Conservation (phyloP, 176 grass and related monocot species). For the Pontederia paniculata region DNA sequence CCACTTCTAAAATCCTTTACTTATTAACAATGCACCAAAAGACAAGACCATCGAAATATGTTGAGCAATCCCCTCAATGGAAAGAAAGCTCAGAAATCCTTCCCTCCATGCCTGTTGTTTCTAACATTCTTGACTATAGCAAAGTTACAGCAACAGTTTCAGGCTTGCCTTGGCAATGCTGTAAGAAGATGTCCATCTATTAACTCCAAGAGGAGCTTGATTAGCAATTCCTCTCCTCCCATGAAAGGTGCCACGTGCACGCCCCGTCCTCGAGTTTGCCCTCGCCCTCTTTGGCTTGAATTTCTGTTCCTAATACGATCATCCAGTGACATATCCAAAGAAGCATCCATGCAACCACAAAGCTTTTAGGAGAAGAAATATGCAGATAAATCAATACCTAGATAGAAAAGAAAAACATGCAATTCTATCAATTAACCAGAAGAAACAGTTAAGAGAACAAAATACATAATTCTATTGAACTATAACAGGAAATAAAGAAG, state of each 20-base stretch:
- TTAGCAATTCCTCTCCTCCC: constrained; percentile 60
- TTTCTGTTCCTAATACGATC: constrained; percentile 79
- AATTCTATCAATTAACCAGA: too few relatives aligned
- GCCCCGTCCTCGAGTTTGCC: constrained; percentile 32
- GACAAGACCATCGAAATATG: constrained; percentile 22
- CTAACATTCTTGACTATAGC: constrained; percentile 53
- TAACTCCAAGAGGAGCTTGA: constrained; percentile 78
- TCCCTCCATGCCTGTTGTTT: constrained; percentile 32
- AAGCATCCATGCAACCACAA: constrained; percentile 32
- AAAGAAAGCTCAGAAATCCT: constrained; percentile 23
- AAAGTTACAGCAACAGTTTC: constrained; percentile 51
- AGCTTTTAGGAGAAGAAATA: too few relatives aligned
- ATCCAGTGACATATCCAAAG: constrained; percentile 70
- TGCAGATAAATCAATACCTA: too few relatives aligned
- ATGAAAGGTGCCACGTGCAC: constrained; percentile 57
- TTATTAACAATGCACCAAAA: constrained; percentile 21
- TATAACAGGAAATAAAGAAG: too few relatives aligned
- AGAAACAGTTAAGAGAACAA: too few relatives aligned
- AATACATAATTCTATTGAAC: too few relatives aligned
- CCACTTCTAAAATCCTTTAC: constrained; percentile 3
- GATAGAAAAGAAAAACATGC: too few relatives aligned
- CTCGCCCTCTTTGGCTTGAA: constrained; percentile 53
- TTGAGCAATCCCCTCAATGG: constrained; percentile 23
- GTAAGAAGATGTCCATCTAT: constrained; percentile 52
- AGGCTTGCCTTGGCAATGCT: constrained; percentile 95